These are phyloP conservation scores for Pelagophyceae sp. DNA, from an alignment of 352 stramenopile genomes.

Conservation along the genomic window DNA sequence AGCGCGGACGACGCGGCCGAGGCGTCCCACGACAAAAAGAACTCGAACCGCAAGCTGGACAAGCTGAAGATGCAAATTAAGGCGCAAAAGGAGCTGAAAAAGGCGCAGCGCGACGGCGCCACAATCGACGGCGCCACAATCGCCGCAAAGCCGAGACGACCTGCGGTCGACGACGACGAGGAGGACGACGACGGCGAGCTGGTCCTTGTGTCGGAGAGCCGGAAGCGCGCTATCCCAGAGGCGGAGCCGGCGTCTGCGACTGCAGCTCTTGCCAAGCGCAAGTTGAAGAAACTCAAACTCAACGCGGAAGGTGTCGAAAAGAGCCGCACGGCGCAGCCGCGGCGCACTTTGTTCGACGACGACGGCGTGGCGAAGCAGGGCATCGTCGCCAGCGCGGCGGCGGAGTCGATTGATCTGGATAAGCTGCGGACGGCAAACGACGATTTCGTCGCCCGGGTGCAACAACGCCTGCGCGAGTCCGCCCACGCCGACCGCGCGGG, in stretches of 20 bases:
- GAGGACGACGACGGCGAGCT: slow-evolving; percentile 4
- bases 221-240: background rate
- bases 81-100: slow-evolving; percentile 67
- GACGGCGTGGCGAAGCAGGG: background rate
- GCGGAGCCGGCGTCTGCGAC: background rate
- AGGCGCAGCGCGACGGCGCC: background rate
- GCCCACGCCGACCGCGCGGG: slow-evolving; percentile 45
- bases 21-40: slow-evolving; percentile 75
- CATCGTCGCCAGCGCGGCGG: background rate
- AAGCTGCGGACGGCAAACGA: slow-evolving; percentile 32
- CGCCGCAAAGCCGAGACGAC: background rate
- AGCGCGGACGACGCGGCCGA: slow-evolving; percentile 61
- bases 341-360: background rate
- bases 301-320: background rate
- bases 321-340: background rate
- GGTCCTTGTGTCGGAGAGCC: background rate
- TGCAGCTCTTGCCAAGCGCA: background rate
- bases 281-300: background rate
- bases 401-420: background rate
- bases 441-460: slow-evolving; percentile 44
- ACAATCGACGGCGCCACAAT: background rate
- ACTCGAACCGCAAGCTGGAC: slow-evolving; percentile 90
- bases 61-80: slow-evolving; percentile 97
- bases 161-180: background rate
- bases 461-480: slow-evolving; percentile 39